Evolutionary conservation across 2,329 filamentous ascomycete species (phyloP).

Genomic region (Ophiosphaerella korrae): DNA sequence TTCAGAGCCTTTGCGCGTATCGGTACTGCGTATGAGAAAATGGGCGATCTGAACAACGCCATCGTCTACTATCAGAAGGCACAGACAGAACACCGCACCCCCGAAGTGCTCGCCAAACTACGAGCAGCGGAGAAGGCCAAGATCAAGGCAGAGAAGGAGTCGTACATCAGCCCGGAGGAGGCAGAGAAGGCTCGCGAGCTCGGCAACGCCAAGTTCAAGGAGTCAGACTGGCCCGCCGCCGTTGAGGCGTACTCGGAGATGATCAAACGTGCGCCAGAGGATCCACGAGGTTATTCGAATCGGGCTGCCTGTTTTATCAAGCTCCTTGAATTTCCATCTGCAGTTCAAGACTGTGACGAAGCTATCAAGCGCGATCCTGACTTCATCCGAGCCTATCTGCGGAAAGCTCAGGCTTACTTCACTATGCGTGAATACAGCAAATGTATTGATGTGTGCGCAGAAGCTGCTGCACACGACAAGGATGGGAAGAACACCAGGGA

Average conservation of each 20-base stretch:
- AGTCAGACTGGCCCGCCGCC: slow-evolving; percentile 90
- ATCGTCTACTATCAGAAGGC: slow-evolving; percentile 92
- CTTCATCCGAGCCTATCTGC: slow-evolving; percentile 95
- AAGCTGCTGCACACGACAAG: slow-evolving; percentile 77
- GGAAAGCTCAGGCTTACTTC: slow-evolving; percentile 93
- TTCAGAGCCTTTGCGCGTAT: slow-evolving; percentile 84
- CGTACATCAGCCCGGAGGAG: slow-evolving; percentile 88
- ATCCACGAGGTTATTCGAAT: slow-evolving; percentile 95
- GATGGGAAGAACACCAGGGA: slow-evolving; percentile 83
- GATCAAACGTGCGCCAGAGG: slow-evolving; percentile 91
- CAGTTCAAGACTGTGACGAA: slow-evolving; percentile 87
- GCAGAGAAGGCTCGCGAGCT: slow-evolving; percentile 94
- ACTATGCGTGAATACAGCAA: slow-evolving; percentile 99
- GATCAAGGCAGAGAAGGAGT: slow-evolving; percentile 71
- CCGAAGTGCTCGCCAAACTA: slow-evolving; percentile 90
- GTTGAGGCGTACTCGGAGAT: slow-evolving; percentile 95
- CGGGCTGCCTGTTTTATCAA: slow-evolving; percentile 96
- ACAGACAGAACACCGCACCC: slow-evolving; percentile 93
- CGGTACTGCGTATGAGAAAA: slow-evolving; percentile 89
- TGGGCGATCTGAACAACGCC: slow-evolving; percentile 77
- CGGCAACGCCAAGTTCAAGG: slow-evolving; percentile 97
- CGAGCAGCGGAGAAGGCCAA: slow-evolving; percentile 88
- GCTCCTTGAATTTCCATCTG: slow-evolving; percentile 91
- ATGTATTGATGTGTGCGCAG: slow-evolving; percentile 85
- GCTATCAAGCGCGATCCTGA: slow-evolving; percentile 89